Conservation (phyloP, 2,329 filamentous ascomycete species). For the Hypoxylon sp. region DNA sequence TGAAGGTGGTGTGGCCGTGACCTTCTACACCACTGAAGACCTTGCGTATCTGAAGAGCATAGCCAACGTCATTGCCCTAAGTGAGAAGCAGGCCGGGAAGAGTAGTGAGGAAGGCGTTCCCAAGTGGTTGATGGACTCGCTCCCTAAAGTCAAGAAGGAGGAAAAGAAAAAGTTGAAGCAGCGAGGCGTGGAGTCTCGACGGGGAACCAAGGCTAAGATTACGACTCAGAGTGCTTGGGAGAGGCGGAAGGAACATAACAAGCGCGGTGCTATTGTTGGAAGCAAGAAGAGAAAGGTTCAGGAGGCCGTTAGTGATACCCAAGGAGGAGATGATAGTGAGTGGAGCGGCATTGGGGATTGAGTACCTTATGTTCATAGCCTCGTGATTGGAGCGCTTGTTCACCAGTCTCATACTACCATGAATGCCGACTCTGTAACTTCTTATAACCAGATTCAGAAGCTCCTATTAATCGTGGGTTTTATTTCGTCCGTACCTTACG, state of each 20-base stretch:
- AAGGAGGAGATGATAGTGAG: slow-evolving; percentile 54
- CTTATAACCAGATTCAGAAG: neutral
- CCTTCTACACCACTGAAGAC: slow-evolving; percentile 96
- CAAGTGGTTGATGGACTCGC: slow-evolving; percentile 88
- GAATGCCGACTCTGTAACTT: neutral
- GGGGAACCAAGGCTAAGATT: slow-evolving; percentile 74
- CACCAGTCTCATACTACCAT: slow-evolving; percentile 6
- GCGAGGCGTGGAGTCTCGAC: slow-evolving; percentile 79
- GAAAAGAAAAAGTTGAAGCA: slow-evolving; percentile 87
- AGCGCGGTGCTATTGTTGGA: slow-evolving; percentile 72
- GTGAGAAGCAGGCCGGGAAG: slow-evolving; percentile 78
- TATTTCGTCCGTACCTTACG: neutral
- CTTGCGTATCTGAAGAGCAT: slow-evolving; percentile 90
- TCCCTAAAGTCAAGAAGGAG: slow-evolving; percentile 87
- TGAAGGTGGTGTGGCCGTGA: slow-evolving; percentile 89
- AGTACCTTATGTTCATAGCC: slow-evolving; percentile 21
- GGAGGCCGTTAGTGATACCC: slow-evolving; percentile 51
- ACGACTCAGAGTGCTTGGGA: slow-evolving; percentile 87
- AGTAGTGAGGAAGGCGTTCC: slow-evolving; percentile 73
- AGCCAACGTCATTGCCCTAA: slow-evolving; percentile 90
- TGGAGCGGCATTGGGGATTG: slow-evolving; percentile 67
- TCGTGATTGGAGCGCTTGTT: neutral
- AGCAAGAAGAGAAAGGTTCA: slow-evolving; percentile 69
- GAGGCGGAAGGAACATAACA: slow-evolving; percentile 76
- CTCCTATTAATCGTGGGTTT: neutral